These are phyloP conservation scores for grape (Vitis vinifera) DNA, from an alignment of 164 flowering plant species.

Conservation along the genomic window DNA sequence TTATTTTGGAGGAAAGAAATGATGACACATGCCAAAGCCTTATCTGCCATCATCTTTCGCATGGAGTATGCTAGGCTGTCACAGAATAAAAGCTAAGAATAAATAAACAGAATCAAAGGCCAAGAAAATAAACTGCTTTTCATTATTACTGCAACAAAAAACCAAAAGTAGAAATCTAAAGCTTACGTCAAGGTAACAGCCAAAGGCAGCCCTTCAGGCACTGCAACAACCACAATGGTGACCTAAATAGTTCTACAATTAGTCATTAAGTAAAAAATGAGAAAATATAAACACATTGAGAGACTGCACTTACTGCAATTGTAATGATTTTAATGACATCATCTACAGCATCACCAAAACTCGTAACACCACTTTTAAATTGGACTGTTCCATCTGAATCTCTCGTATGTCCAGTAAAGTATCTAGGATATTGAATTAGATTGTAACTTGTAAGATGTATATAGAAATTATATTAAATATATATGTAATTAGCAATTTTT, in stretches of 20 bases:
- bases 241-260: conserved; percentile 47
- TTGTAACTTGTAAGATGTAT: background rate
- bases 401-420: conserved; percentile 70
- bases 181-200: conserved; percentile 97
- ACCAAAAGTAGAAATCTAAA: background rate
- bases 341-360: conserved; percentile 47
- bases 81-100: background rate
- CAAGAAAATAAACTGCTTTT: background rate
- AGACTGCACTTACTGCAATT: conserved; percentile 61
- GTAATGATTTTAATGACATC: conserved; percentile 69
- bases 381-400: conserved; percentile 38
- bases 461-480: too few species aligned
- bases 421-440: conserved; percentile 34
- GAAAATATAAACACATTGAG: background rate
- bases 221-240: conserved; percentile 98
- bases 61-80: conserved; percentile 93
- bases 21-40: conserved; percentile 73
- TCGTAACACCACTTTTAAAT: conserved; percentile 56
- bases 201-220: conserved; percentile 98
- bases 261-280: conserved; percentile 1
- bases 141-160: background rate
- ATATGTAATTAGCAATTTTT: background rate
- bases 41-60: conserved; percentile 98
- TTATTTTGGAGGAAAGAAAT: background rate
- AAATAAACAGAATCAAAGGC: background rate